A percentile compares a stretch with the other conserved stretches of the same genome.
Evolutionary conservation across 2,329 filamentous ascomycete genomes (phyloP).

Genomic region (Neofusicoccum laricinum): DNA sequence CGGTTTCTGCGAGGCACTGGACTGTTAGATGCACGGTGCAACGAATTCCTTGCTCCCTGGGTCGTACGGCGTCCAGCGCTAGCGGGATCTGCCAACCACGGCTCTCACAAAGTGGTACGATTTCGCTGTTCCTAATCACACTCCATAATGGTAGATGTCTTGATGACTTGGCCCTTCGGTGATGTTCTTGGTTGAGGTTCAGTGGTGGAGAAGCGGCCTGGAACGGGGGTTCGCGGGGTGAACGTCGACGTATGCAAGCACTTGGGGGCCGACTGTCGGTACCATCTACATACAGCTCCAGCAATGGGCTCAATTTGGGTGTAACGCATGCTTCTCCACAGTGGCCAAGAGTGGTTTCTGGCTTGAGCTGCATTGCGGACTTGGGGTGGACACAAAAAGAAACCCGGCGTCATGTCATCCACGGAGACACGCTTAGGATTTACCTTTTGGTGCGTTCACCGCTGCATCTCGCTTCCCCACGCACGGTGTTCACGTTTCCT

Average conservation of each 20-base stretch:
- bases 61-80: conserved; percentile 4
- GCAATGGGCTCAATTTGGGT: too few species aligned
- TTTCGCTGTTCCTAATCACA: neutral
- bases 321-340: neutral
- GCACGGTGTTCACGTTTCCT: neutral
- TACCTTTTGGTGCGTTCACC: neutral
- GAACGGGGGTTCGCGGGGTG: too few species aligned
- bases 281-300: too few species aligned
- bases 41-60: neutral
- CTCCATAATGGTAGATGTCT: neutral
- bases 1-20: neutral
- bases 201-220: neutral
- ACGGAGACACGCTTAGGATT: too few species aligned
- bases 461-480: neutral
- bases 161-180: neutral
- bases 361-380: too few species aligned
- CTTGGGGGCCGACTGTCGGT: neutral
- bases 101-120: conserved; percentile 2
- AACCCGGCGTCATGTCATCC: too few species aligned
- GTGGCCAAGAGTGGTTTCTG: too few species aligned
- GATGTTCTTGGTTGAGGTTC: neutral
- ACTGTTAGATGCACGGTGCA: conserved; percentile 2
- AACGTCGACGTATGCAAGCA: neutral
- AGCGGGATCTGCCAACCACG: neutral
- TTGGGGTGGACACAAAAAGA: neutral